phyloP scores from a whole-genome alignment of 805 yeast species.

The Maudiozyma pseudohumilis region DNA sequence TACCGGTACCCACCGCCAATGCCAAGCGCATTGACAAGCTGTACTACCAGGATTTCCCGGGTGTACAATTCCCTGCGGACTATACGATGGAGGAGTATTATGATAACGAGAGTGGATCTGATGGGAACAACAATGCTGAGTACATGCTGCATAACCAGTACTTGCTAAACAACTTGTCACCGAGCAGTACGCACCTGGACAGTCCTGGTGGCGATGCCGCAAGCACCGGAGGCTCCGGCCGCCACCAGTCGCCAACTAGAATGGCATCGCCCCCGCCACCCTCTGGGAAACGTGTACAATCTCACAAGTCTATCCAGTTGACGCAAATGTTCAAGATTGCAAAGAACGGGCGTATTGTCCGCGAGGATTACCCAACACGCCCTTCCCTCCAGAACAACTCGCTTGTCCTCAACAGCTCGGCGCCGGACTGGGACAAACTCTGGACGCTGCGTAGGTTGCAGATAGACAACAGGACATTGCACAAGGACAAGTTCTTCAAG shows the following conservation, averaged over 20 bases:
- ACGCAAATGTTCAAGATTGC: conserved; percentile 18
- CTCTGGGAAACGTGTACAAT: not conserved
- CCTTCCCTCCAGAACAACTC: conserved; percentile 26
- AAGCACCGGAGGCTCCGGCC: no score
- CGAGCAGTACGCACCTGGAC: not conserved
- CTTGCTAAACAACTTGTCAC: conserved; percentile 3
- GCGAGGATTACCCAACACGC: conserved; percentile 29
- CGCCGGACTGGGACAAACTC: conserved; percentile 13
- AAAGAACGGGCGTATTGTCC: conserved; percentile 24
- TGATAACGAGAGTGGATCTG: conserved; percentile 23
- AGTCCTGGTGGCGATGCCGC: no score
- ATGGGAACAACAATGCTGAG: conserved; percentile 8
- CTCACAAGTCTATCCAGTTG: conserved; percentile 2
- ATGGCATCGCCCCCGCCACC: conserved; percentile 6
- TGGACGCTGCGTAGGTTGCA: conserved; percentile 16
- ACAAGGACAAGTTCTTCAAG: conserved; percentile 13
- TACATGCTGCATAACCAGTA: conserved; percentile 12
- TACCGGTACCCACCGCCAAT: conserved; percentile 17
- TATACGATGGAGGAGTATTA: conserved; percentile 29
- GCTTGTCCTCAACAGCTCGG: conserved; percentile 21
- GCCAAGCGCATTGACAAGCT: conserved; percentile 10
- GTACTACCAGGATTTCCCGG: conserved; percentile 16
- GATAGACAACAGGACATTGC: conserved; percentile 13
- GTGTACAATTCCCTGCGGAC: conserved; percentile 18
- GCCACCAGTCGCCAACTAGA: not conserved